A percentile compares a stretch with the other conserved stretches of the same genome.
phyloP scores from a whole-genome alignment of 257 asterid genomes.

The Solanum megistacrolobum region DNA sequence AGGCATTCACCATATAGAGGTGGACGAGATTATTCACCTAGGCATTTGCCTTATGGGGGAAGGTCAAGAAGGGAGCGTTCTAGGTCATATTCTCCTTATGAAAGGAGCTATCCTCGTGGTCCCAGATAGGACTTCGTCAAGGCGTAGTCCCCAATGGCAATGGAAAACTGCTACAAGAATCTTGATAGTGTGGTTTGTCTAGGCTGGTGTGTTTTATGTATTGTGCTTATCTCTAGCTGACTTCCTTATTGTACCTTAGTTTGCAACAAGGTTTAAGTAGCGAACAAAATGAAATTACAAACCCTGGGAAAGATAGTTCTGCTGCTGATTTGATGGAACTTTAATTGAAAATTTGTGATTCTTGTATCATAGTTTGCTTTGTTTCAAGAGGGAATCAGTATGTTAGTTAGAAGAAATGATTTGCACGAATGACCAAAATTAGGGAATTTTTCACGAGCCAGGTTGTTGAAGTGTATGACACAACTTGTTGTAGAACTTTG shows the following conservation, averaged over 20 bases:
- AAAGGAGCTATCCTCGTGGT: constrained; percentile 9
- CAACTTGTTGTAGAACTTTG: too few relatives aligned
- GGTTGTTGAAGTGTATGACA: too few relatives aligned
- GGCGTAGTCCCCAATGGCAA: background rate
- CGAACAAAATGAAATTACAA: background rate
- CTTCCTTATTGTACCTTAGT: background rate
- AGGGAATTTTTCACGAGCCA: background rate
- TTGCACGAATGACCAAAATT: background rate
- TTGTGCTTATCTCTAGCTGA: background rate
- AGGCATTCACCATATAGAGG: constrained; percentile 39
- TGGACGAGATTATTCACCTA: constrained; percentile 14
- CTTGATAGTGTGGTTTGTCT: background rate
- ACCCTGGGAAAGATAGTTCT: background rate
- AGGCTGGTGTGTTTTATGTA: background rate
- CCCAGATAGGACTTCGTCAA: background rate
- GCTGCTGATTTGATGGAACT: background rate
- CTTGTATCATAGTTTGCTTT: background rate
- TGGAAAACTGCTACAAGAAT: background rate
- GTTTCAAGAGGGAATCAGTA: background rate
- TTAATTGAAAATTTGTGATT: background rate
- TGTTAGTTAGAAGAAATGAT: background rate
- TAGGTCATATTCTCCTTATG: constrained; percentile 18
- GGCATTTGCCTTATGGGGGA: constrained; percentile 38
- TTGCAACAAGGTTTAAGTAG: background rate
- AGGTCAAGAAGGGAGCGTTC: constrained; percentile 18